phyloP scores from a whole-genome alignment of 2,329 filamentous ascomycete species.

The Talaromyces sp. region DNA sequence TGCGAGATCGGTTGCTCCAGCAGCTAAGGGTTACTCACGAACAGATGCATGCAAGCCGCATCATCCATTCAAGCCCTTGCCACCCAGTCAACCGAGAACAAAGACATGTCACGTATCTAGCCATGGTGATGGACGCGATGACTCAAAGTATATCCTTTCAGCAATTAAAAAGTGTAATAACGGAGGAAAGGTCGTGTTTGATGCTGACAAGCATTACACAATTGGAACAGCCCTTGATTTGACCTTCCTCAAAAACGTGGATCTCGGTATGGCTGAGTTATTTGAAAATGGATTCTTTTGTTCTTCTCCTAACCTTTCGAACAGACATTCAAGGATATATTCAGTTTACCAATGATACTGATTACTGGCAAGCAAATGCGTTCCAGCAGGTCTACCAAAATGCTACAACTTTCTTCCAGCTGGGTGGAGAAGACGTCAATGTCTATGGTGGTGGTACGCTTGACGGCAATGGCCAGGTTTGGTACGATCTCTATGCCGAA shows the following conservation, averaged over 20 bases:
- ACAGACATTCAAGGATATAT: conserved; percentile 62
- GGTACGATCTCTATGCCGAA: conserved; percentile 65
- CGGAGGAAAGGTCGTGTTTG: conserved; percentile 64
- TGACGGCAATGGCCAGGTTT: conserved; percentile 66
- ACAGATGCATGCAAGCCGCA: conserved; percentile 32
- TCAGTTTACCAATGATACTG: conserved; percentile 66
- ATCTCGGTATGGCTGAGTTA: conserved; percentile 55
- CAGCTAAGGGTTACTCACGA: conserved; percentile 16
- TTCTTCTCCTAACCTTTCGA: not conserved
- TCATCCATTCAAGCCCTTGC: conserved; percentile 33
- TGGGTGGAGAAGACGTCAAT: conserved; percentile 67
- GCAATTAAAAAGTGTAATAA: conserved; percentile 64
- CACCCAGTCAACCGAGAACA: conserved; percentile 25
- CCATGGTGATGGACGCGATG: conserved; percentile 44
- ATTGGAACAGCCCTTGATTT: conserved; percentile 67
- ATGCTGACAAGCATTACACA: conserved; percentile 58
- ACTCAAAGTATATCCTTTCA: conserved; percentile 55
- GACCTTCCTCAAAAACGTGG: conserved; percentile 65
- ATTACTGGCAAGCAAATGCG: conserved; percentile 68
- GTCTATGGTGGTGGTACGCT: conserved; percentile 67
- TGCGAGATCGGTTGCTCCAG: conserved; percentile 17
- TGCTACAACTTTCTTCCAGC: conserved; percentile 67
- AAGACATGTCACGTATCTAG: conserved; percentile 34
- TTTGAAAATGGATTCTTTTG: no score
- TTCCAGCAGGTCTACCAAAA: conserved; percentile 70